These are phyloP conservation scores for Penicillium maclennaniae DNA, from an alignment of 495 filamentous ascomycete species.

Conservation along the genomic window DNA sequence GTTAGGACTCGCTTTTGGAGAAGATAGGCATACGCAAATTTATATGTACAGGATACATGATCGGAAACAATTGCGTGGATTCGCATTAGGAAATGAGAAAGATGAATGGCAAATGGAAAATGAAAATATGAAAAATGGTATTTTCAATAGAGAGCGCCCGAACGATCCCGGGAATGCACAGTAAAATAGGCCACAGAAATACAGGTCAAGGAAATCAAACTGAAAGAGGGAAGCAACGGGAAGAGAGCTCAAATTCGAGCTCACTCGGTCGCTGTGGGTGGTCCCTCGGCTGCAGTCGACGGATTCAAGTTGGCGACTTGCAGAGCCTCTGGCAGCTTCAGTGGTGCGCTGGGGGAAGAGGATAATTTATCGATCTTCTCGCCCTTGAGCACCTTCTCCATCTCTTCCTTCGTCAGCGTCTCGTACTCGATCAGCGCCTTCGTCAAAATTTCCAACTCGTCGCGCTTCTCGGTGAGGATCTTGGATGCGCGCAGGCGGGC, in stretches of 20 bases:
- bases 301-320: conserved; percentile 28
- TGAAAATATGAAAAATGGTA: conserved; percentile 20
- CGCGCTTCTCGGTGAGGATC: conserved; percentile 65
- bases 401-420: conserved; percentile 80
- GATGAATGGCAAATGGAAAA: not conserved
- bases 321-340: conserved; percentile 53
- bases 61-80: not conserved
- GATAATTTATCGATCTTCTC: conserved; percentile 69
- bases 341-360: conserved; percentile 39
- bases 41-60: conserved; percentile 3
- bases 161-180: conserved; percentile 28
- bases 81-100: not conserved
- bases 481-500: conserved; percentile 67
- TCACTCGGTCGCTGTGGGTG: conserved; percentile 27
- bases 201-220: conserved; percentile 6
- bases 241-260: not conserved
- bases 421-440: conserved; percentile 92
- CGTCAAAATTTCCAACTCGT: conserved; percentile 82
- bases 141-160: conserved; percentile 30
- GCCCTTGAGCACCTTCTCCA: conserved; percentile 79
- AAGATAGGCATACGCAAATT: conserved; percentile 1
- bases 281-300: conserved; percentile 13
- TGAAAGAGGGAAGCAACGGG: conserved; percentile 3
- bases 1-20: not conserved
- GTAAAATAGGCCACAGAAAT: conserved; percentile 7